phyloP scores from a whole-genome alignment of 1,284 basidiomycete species.

The Apiotrichum montevideense region DNA sequence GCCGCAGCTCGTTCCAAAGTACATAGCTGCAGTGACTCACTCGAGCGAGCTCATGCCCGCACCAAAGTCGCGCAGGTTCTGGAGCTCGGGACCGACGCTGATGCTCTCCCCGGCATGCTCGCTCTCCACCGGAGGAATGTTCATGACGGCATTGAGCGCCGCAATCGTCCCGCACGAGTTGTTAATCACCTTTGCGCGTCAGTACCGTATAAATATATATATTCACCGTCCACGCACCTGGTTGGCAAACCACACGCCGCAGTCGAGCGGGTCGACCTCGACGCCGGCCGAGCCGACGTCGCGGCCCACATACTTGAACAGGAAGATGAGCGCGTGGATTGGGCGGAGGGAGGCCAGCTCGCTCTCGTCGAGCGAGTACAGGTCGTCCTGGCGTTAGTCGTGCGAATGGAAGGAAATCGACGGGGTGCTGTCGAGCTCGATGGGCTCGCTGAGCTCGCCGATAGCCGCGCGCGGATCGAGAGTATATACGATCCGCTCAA shows the following conservation, averaged over 20 bases:
- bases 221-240: conserved; percentile 49
- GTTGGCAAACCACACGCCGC: conserved; percentile 79
- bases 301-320: conserved; percentile 82
- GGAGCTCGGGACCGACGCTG: conserved; percentile 53
- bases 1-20: too few species aligned
- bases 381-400: conserved; percentile 56
- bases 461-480: too few species aligned
- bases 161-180: conserved; percentile 90
- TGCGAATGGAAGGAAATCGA: too few species aligned
- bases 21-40: conserved; percentile 25
- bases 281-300: conserved; percentile 47
- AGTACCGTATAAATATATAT: too few species aligned
- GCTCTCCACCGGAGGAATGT: conserved; percentile 51
- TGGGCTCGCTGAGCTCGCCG: too few species aligned
- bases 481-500: too few species aligned
- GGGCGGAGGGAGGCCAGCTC: conserved; percentile 67
- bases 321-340: conserved; percentile 78
- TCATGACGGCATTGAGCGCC: conserved; percentile 85
- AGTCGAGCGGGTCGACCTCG: conserved; percentile 59
- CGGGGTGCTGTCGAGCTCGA: too few species aligned
- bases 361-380: conserved; percentile 75
- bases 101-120: conserved; percentile 1
- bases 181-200: conserved; percentile 63
- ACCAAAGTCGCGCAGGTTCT: conserved; percentile 70
- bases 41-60: conserved; percentile 71